A percentile compares a stretch with the other conserved stretches of the same genome.
These are phyloP conservation scores for Jaltomata sinuosa DNA, from an alignment of 257 asterid species.

Conservation along the genomic window DNA sequence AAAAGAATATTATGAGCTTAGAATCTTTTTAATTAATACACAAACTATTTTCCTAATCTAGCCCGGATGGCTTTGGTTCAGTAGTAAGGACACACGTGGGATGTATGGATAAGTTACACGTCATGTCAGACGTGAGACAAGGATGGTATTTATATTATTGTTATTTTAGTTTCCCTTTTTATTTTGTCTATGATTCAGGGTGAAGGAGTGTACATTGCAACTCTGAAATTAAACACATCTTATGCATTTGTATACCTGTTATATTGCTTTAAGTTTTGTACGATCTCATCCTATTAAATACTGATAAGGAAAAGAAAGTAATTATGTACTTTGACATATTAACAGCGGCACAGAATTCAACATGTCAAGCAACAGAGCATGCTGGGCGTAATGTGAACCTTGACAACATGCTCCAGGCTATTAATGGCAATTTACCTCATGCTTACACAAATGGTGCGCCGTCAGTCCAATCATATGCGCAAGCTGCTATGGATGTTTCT, in stretches of 20 bases:
- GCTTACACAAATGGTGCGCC: constrained; percentile 37
- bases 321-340: neutral
- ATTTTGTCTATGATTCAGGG: neutral
- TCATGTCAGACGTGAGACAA: neutral
- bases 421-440: constrained; percentile 24
- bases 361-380: constrained; percentile 31
- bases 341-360: constrained; percentile 39
- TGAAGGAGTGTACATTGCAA: neutral
- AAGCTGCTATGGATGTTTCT: constrained; percentile 34
- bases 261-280: neutral
- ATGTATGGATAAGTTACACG: neutral
- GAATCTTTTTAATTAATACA: neutral
- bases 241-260: neutral
- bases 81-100: neutral
- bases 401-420: constrained; percentile 38
- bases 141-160: neutral
- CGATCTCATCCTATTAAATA: neutral
- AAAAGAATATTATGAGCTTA: neutral
- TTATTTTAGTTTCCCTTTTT: neutral
- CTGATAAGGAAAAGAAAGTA: neutral
- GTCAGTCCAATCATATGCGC: constrained; percentile 35
- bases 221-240: neutral
- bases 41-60: neutral
- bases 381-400: constrained; percentile 31
- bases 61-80: neutral